A percentile compares a stretch with the other conserved stretches of the same genome.
Evolutionary conservation across 345 rosid genomes (phyloP).

Genomic region (Acer campestre): DNA sequence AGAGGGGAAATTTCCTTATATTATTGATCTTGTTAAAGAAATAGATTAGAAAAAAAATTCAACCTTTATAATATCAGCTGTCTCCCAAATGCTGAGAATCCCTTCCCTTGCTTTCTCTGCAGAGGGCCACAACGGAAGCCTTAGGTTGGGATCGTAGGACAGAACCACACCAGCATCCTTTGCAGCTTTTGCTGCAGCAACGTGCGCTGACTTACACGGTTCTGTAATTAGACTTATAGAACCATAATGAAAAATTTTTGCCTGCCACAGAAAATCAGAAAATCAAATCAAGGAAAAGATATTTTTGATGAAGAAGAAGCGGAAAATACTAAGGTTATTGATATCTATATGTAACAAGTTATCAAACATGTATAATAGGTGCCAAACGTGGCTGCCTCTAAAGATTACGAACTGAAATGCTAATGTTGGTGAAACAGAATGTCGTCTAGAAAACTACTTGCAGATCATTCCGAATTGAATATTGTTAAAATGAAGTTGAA

Average conservation of each 20-base stretch:
- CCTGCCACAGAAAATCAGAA: conserved; percentile 45
- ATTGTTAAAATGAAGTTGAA: neutral
- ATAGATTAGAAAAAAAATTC: neutral
- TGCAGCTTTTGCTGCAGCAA: conserved; percentile 90
- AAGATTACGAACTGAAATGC: conserved; percentile 7
- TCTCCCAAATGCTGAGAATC: conserved; percentile 84
- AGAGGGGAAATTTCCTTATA: neutral
- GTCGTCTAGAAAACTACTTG: neutral
- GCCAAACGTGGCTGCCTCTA: neutral
- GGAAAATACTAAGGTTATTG: neutral
- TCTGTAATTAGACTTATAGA: conserved; percentile 98
- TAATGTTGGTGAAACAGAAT: neutral
- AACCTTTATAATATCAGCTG: conserved; percentile 87
- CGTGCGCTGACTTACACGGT: conserved; percentile 93
- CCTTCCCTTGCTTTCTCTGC: conserved; percentile 84
- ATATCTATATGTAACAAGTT: neutral
- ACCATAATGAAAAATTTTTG: conserved; percentile 90
- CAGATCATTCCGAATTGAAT: neutral
- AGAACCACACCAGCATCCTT: conserved; percentile 88
- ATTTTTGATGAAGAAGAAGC: too few relatives aligned
- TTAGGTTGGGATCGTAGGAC: conserved; percentile 89
- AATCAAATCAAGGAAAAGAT: neutral
- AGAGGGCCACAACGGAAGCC: conserved; percentile 96
- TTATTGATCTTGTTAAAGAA: neutral
- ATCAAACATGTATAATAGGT: neutral